phyloP scores from a whole-genome alignment of 805 yeast species.

The Myxozyma melibiosi region DNA sequence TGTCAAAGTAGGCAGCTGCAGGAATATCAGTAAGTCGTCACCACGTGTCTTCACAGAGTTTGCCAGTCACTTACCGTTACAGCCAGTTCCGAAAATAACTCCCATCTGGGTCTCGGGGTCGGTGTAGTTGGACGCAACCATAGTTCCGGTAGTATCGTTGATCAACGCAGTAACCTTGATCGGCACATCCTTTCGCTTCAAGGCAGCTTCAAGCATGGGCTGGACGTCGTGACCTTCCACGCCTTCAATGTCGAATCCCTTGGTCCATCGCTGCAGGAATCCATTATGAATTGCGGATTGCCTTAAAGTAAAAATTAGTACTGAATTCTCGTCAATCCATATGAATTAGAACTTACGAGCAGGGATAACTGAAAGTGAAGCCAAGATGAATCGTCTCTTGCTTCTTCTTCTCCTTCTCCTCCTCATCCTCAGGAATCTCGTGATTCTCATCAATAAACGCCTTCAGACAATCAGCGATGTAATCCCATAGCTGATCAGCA shows the following conservation, averaged over 20 bases:
- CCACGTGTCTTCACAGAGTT: no score
- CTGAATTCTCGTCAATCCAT: background rate
- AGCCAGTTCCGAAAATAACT: slow-evolving; percentile 94
- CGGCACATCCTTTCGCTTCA: slow-evolving; percentile 66
- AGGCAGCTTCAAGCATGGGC: slow-evolving; percentile 80
- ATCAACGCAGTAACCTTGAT: slow-evolving; percentile 88
- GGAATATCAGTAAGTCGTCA: background rate
- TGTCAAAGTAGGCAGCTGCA: slow-evolving; percentile 65
- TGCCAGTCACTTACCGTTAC: slow-evolving; percentile 73
- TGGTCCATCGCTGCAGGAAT: slow-evolving; percentile 92
- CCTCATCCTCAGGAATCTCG: slow-evolving; percentile 46
- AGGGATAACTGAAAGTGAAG: slow-evolving; percentile 91
- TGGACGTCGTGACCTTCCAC: slow-evolving; percentile 96
- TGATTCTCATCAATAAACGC: slow-evolving; percentile 71
- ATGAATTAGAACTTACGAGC: slow-evolving; percentile 28
- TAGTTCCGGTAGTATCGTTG: slow-evolving; percentile 96
- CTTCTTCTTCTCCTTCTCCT: background rate
- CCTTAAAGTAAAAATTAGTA: slow-evolving; percentile 9
- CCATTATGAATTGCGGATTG: slow-evolving; percentile 86
- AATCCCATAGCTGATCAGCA: slow-evolving; percentile 73
- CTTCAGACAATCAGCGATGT: slow-evolving; percentile 80
- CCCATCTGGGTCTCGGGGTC: slow-evolving; percentile 92
- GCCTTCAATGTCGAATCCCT: slow-evolving; percentile 90
- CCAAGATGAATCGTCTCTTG: slow-evolving; percentile 79
- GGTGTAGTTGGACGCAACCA: slow-evolving; percentile 91